Conservation (phyloP, 176 grass and related monocot species). For the Cenchrus fungigraminus region DNA sequence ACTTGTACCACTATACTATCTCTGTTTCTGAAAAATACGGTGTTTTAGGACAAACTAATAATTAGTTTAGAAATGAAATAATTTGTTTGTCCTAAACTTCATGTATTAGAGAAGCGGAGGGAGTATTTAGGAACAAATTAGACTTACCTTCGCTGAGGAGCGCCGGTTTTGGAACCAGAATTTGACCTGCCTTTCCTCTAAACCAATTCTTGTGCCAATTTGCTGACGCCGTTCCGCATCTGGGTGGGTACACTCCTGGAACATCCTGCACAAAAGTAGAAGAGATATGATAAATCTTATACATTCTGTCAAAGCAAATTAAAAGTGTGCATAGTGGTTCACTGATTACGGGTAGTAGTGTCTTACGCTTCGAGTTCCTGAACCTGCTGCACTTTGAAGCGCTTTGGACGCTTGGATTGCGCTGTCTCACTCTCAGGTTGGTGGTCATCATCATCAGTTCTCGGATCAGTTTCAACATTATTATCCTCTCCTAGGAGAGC, state of each 20-base stretch:
- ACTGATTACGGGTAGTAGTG: not conserved
- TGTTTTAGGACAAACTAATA: too few species aligned
- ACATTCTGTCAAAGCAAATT: not conserved
- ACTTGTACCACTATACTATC: too few species aligned
- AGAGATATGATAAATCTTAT: not conserved
- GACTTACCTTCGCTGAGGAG: conserved; percentile 1
- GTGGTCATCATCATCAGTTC: not conserved
- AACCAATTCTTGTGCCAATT: not conserved
- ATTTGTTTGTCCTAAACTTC: too few species aligned
- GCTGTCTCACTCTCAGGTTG: not conserved
- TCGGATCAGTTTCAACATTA: not conserved
- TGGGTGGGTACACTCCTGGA: not conserved
- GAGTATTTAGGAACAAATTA: too few species aligned
- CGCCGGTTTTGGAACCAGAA: conserved; percentile 52
- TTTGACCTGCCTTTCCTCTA: conserved; percentile 3
- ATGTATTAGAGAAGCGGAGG: too few species aligned
- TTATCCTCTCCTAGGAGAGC: not conserved
- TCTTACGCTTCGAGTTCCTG: conserved; percentile 30
- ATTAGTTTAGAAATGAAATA: too few species aligned
- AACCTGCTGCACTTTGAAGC: not conserved
- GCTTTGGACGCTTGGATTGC: not conserved
- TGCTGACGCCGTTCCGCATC: not conserved
- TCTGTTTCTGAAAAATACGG: too few species aligned
- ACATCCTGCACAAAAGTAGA: conserved; percentile 13
- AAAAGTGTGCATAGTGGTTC: not conserved